Base-by-base conservation (phyloP, 179 eudicot genomes). In the Actinidia arguta region DNA sequence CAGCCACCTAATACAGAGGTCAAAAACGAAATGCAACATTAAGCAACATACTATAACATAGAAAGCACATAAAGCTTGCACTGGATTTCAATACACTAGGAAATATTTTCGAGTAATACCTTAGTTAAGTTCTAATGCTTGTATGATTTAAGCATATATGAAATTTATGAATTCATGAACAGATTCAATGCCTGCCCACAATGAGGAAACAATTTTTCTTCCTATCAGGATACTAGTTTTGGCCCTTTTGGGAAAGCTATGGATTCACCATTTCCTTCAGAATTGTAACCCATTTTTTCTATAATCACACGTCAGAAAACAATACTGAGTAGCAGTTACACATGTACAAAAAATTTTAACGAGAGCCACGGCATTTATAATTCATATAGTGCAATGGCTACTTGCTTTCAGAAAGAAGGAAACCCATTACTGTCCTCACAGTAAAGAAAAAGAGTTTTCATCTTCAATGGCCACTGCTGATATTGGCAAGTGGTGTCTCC, bases 11-110 rank as follows among this genome's bases (percentile, higher is more conserved):
- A 73, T 27, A 47, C 25, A 46, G 3, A 61, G 12, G 69, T 25
- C 31, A 56, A 14, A 47, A 12, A n/a, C 7, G 55, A 46, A 63
- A 17, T 27, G 27, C 48, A 48, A 22, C 70, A 64, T 77, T 24
- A 12, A n/a, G 12, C 50, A 59, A 76, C 17, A 55, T 46, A 47
- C 20, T 66, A 4, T 31, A 16, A 13, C 16, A 61, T n/a, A 17
- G 18, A 12, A 61, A 81, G 20, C 27, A 81, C 78, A 48, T n/a
- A 18, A 81, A 61, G 50, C 6, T 31, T 17, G 47, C 73, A 50
- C 31, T 6, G n/a, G 18, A 76, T 36, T 44, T 46, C 39, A 44
- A 63, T 50, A 50, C 18, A 25, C 22, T 4, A 24, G 4, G n/a
- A n/a, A 20, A 66, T 14, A 8, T 39, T 10, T 27, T 42, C 74